Evolutionary conservation across 108 stramenopile genomes (phyloP), one percentile per base, ranked within the genome.

Genomic region (Fistulifera pelliculosa): DNA sequence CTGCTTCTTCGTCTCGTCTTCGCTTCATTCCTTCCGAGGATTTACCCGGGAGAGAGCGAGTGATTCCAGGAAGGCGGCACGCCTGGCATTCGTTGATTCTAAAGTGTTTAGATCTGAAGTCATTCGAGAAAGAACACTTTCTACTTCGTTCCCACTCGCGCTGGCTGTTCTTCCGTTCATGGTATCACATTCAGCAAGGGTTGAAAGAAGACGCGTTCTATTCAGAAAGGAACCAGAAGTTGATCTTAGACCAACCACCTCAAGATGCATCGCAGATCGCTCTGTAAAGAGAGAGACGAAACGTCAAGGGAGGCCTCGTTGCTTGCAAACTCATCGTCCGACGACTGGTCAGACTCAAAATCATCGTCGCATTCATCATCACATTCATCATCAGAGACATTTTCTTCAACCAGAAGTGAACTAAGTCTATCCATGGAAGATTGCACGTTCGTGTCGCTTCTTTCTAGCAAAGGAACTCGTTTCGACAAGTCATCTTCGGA

Each of bases 21-120:
- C 47, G 3, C 27, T 49, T 60, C 24, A 16, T 28, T 49, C 41
- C 47, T 49, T 31, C n/a, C 7, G 31, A 18, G 10, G 47, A 27
- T 7, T 35, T 17, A 5, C 6, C 47, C 16, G 41, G 23, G 56
- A 42, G 19, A 17, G 42, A 19, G 27, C 58, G 12, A 60, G n/a
- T 21, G 58, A 22, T 49, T 60, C 48, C 18, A 60, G 47, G 28
- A 47, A 49, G 8, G 27, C 16, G 13, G 26, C 27, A 49, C 58
- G 24, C 47, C 12, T 23, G 41, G 13, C 24, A 22, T 49, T 60
- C 17, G 16, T 8, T 3, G 11, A 16, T 14, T 23, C 41, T 15
- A 45, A 16, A 7, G 16, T 17, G 6, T 27, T 24, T 26, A 60
- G 16, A 38, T 60, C 58, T 19, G 16, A 2, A 2, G 22, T 49